phyloP scores from a whole-genome alignment of 2,329 filamentous ascomycete species.

The Fonsecaea multimorphosa region DNA sequence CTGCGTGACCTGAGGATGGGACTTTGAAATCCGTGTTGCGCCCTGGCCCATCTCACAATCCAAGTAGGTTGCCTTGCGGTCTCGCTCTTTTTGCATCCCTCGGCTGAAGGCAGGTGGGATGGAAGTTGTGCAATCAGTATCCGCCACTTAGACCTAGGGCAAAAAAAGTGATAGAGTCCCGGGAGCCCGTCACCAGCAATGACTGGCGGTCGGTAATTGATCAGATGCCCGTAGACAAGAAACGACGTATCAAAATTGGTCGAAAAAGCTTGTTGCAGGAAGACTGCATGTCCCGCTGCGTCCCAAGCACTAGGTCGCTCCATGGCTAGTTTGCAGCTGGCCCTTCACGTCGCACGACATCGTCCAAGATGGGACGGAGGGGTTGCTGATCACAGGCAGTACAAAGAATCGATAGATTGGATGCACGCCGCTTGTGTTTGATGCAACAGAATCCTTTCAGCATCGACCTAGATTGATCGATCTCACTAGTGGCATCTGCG shows the following conservation, averaged over 20 bases:
- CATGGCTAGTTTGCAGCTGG: background rate
- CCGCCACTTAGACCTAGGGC: background rate
- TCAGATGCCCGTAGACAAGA: background rate
- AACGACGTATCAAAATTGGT: background rate
- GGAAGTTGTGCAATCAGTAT: background rate
- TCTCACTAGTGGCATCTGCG: slow-evolving; percentile 45
- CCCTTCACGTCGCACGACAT: slow-evolving; percentile 10
- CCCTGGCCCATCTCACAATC: background rate
- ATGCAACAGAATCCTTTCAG: slow-evolving; percentile 31
- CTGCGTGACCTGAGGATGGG: background rate
- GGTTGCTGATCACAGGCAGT: background rate
- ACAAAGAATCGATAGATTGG: background rate
- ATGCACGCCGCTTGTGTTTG: slow-evolving; percentile 9
- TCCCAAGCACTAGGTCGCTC: background rate
- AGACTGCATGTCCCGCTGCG: background rate
- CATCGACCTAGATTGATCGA: slow-evolving; percentile 55
- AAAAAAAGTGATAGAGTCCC: background rate
- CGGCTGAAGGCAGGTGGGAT: background rate
- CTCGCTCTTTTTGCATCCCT: slow-evolving; percentile 1
- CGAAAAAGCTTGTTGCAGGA: slow-evolving; percentile 5
- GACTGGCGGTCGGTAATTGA: background rate
- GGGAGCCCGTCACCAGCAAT: background rate
- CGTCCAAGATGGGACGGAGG: background rate
- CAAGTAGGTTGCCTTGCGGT: background rate
- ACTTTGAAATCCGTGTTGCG: background rate